phyloP scores from a whole-genome alignment of 2,329 filamentous ascomycete genomes.

The Dothideomycetidae sp. region DNA sequence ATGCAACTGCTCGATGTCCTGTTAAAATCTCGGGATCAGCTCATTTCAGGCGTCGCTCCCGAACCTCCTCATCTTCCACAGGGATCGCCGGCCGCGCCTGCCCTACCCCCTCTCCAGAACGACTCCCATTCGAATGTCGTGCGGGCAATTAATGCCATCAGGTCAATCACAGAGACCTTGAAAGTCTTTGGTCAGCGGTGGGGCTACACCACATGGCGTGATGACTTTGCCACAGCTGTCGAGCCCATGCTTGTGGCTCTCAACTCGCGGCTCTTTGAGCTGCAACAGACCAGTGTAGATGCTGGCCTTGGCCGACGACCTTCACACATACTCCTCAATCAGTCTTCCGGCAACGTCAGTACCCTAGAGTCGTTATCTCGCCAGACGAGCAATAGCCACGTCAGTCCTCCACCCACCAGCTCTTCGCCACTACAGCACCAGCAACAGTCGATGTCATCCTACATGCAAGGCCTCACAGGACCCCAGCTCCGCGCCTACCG shows the following conservation, averaged over 20 bases:
- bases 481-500: constrained; percentile 6
- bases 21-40: constrained; percentile 36
- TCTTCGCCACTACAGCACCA: not conserved
- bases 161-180: constrained; percentile 32
- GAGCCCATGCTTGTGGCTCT: constrained; percentile 28
- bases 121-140: constrained; percentile 22
- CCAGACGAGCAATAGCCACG: constrained; percentile 1
- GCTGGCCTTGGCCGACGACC: constrained; percentile 1
- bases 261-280: constrained; percentile 24
- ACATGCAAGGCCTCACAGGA: constrained; percentile 1
- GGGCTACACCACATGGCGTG: constrained; percentile 36
- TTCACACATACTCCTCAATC: not conserved
- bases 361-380: constrained; percentile 6
- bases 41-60: constrained; percentile 27
- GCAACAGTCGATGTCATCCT: constrained; percentile 1
- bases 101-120: constrained; percentile 20
- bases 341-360: constrained; percentile 3
- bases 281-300: constrained; percentile 11
- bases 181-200: constrained; percentile 33
- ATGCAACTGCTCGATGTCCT: constrained; percentile 43
- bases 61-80: constrained; percentile 27
- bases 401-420: too few relatives aligned
- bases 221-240: constrained; percentile 34
- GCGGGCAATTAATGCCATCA: constrained; percentile 33
- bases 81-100: constrained; percentile 21